Evolutionary conservation across 1,284 basidiomycete genomes (phyloP).

Genomic region (Trametes sp.): DNA sequence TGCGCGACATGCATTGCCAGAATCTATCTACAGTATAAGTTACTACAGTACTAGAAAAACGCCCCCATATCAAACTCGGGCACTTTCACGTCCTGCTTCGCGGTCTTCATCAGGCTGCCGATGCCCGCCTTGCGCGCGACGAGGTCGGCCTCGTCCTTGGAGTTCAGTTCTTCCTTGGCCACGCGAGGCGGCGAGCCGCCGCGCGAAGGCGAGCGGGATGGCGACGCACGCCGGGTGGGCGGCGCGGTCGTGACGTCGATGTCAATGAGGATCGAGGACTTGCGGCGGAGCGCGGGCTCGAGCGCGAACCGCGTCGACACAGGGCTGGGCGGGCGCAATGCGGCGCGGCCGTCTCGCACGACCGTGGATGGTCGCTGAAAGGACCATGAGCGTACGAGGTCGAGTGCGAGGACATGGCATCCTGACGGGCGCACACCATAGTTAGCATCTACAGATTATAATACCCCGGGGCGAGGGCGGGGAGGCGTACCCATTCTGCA

Average conservation of each 20-base stretch:
- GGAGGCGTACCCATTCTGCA: constrained; percentile 85
- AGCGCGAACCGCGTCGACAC: constrained; percentile 58
- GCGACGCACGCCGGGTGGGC: constrained; percentile 63
- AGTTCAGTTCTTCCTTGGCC: constrained; percentile 46
- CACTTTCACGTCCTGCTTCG: constrained; percentile 85
- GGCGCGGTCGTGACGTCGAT: constrained; percentile 80
- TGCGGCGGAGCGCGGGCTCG: constrained; percentile 60
- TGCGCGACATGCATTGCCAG: no score
- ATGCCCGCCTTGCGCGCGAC: constrained; percentile 75
- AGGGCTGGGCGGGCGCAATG: constrained; percentile 49
- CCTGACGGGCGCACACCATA: constrained; percentile 64
- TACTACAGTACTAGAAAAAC: constrained; percentile 54
- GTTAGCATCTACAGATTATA: not conserved
- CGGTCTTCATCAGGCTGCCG: constrained; percentile 85
- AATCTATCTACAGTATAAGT: not conserved
- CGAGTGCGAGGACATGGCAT: constrained; percentile 89
- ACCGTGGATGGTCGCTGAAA: constrained; percentile 78
- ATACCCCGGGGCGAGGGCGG: not conserved
- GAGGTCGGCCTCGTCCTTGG: constrained; percentile 62
- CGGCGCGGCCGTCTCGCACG: constrained; percentile 39
- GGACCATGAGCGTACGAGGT: constrained; percentile 88
- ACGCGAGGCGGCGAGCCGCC: constrained; percentile 14
- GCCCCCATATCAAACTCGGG: constrained; percentile 87
- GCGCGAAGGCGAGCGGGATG: constrained; percentile 41
- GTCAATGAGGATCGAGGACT: constrained; percentile 84